Evolutionary conservation across 78 protist genomes (phyloP), one percentile per base, ranked within the genome.

Genomic region (Acrasis kona): DNA sequence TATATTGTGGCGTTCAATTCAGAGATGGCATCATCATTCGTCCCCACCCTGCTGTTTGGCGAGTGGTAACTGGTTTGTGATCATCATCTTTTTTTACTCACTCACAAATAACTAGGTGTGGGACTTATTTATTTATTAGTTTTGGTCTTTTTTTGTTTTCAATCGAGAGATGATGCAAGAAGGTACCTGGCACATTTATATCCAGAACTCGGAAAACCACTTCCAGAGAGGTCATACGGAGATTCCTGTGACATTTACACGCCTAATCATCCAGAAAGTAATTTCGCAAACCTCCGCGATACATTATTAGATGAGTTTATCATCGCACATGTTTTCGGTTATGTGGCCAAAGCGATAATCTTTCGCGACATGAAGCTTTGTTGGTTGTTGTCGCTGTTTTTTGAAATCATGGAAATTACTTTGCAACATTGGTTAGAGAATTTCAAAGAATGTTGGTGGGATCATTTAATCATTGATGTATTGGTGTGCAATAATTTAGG

Each of bases 371-470:
- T n/a, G 38, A 12, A 28, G 5, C 27, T 88, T 6, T 61, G 72
- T 57, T 64, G 68, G 87, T 40, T 66, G 5, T 64, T 85, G 35
- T 38, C 77, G 68, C 41, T 89, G 10, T n/a, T 78, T 10, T 92
- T 88, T 50, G 96, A 92, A 76, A 28, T 90, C 19, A 4, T 80
- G 10, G 96, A 92, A 84, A 27, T 76, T 19, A 35, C 91, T 9
- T 78, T 92, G 40, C 81, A 76, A 19, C 91, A 86, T 72, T 29
- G 57, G 8, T 77, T 89, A 58, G 90, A 89, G 66, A 92, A 92
- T 67, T 92, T 92, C 78, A 68, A 38, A 27, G 96, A 91, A 79
- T 91, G 95, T 85, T 91, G 95, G 95, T 91, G 95, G 92, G 95
- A 89, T 78, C 89, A 86, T 57, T 80, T 91, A 61, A 73, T 90